Base-by-base conservation (phyloP, 768 basidiomycete genomes). In the Rhizopogon vinicolor region DNA sequence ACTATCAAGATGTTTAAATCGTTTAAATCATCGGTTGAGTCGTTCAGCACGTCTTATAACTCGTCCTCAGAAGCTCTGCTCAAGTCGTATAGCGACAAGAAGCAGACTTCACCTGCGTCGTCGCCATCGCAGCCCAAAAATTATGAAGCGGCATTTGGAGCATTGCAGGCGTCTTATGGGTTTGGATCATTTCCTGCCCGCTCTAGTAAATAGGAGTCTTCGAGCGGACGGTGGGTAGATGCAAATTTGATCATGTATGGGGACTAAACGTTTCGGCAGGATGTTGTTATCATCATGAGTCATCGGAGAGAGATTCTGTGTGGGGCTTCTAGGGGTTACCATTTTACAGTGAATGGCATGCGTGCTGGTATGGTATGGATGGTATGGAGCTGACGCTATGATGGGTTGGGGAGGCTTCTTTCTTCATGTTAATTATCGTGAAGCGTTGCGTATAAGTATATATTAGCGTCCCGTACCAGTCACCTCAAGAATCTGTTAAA, bases 141-240 rank as follows among this genome's bases (percentile, higher is more conserved):
- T 40, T 54, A 39, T 37, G 53, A 54, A 49, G 53, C 35, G 3
- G 53, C 53, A 13, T 54, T 39, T 16, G 53, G 31, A 4, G 31
- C 53, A 5, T 48, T 54, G 18, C 45, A 46, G n/a, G 18, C 46
- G 7, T 54, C 53, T 3, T 54, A 54, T 40, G 53, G 53, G 16
- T 37, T 49, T 22, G 48, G 48, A 7, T 49, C 48, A 9, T 35
- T 14, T 16, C 35, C 48, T 16, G 16, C 35, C 1, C 33, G 14
- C 48, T 49, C 48, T 14, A 49, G 48, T 49, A 49, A 49, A 37
- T 49, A 49, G 35, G 14, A 16, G 35, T 25, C 14, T 37, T 49
- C 37, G 14, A 37, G 7, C 46, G 19, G 14, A 48, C 22, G 35
- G 48, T 49, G 48, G 22, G 48, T 22, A 10, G 5, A 12, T 1